These are phyloP conservation scores for Colletotrichum acutatum DNA, from an alignment of 2,329 filamentous ascomycete species.

Conservation along the genomic window DNA sequence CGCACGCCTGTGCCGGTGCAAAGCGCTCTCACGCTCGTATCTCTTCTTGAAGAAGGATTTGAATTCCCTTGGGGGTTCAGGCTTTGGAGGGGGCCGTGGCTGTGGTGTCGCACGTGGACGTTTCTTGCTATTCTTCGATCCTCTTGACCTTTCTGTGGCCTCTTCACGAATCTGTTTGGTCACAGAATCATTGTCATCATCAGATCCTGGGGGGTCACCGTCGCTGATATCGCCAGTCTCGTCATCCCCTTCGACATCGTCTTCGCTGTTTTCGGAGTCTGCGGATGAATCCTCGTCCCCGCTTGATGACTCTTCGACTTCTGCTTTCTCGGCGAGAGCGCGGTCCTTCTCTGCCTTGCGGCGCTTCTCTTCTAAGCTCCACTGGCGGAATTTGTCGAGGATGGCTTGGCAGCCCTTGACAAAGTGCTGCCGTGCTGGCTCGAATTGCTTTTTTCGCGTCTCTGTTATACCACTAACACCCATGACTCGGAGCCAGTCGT, in stretches of 20 bases:
- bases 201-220: conserved; percentile 62
- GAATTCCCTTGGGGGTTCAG: conserved; percentile 69
- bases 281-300: conserved; percentile 29
- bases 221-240: conserved; percentile 40
- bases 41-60: conserved; percentile 88
- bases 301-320: conserved; percentile 41
- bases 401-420: conserved; percentile 84
- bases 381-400: conserved; percentile 86
- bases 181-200: conserved; percentile 75
- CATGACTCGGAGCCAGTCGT: conserved; percentile 93
- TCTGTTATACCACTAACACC: conserved; percentile 89
- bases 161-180: conserved; percentile 82
- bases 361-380: conserved; percentile 91
- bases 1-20: conserved; percentile 77
- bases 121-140: conserved; percentile 46
- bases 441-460: conserved; percentile 85
- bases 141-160: conserved; percentile 65
- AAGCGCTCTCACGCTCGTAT: conserved; percentile 81
- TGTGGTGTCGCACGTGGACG: conserved; percentile 40
- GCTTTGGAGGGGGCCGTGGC: conserved; percentile 42
- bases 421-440: conserved; percentile 86
- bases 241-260: conserved; percentile 48
- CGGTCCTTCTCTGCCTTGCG: conserved; percentile 81
- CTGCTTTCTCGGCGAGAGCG: conserved; percentile 60
- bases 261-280: conserved; percentile 44